These are phyloP conservation scores for Pleodorina starrii DNA, from an alignment of 139 green algal genomes.

Conservation along the genomic window DNA sequence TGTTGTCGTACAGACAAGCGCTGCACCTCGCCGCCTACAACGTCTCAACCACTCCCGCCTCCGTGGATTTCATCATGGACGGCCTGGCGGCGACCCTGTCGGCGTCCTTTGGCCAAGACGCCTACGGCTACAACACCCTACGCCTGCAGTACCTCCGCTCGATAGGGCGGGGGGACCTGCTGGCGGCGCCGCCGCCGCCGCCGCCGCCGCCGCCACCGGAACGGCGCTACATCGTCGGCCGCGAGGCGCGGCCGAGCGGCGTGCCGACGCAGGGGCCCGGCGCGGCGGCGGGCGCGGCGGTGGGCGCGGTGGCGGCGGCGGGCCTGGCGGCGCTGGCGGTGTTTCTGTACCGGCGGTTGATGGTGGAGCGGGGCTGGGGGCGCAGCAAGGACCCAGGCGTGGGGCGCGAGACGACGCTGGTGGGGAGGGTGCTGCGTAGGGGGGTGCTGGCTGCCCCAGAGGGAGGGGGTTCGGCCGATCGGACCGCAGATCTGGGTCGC, in stretches of 20 bases:
- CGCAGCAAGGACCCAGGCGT: conserved; percentile 20
- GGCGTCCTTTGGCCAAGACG: neutral
- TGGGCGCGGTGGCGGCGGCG: neutral
- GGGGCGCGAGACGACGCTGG: conserved; percentile 29
- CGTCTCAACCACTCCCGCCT: neutral
- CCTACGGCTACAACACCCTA: neutral
- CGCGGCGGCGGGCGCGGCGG: neutral
- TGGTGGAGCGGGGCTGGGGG: neutral
- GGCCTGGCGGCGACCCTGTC: neutral
- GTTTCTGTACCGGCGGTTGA: neutral
- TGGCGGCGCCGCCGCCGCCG: conserved; percentile 12
- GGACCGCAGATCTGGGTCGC: too few species aligned
- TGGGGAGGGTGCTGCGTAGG: neutral
- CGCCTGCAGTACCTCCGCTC: conserved; percentile 37
- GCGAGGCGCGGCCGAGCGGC: too few species aligned
- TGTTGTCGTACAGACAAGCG: neutral
- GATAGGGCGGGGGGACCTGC: conserved; percentile 24
- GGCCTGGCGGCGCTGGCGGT: neutral
- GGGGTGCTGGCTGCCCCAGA: too few species aligned
- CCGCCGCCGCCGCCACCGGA: conserved; percentile 22
- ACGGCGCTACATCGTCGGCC: neutral
- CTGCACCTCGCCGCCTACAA: conserved; percentile 34
- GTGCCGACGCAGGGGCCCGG: neutral
- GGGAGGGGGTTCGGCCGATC: too few species aligned
- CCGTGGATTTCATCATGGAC: neutral